Conservation (phyloP, 2,329 filamentous ascomycete species). For the Rugonectria rugulosa region DNA sequence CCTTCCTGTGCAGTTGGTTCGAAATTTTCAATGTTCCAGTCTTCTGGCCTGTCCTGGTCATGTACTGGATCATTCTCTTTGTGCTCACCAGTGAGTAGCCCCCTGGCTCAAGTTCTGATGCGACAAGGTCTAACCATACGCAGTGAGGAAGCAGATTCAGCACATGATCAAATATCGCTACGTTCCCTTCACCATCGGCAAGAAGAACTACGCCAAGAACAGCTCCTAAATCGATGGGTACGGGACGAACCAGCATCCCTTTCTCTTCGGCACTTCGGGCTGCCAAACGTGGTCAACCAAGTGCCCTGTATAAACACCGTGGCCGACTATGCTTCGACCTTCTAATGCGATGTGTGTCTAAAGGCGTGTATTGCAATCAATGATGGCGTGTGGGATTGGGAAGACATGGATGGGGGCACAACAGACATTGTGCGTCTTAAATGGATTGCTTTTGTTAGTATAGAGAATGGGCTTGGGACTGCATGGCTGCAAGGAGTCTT, state of each 20-base stretch:
- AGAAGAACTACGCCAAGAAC: slow-evolving; percentile 78
- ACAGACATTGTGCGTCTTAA: slow-evolving; percentile 2
- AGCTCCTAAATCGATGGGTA: slow-evolving; percentile 50
- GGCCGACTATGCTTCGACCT: slow-evolving; percentile 33
- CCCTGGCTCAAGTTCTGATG: neutral
- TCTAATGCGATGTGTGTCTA: slow-evolving; percentile 37
- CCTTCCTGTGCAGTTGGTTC: slow-evolving; percentile 91
- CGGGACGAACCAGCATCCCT: slow-evolving; percentile 7
- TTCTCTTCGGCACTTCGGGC: slow-evolving; percentile 32
- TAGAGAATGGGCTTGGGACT: slow-evolving; percentile 34
- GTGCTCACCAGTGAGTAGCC: slow-evolving; percentile 85
- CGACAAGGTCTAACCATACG: slow-evolving; percentile 6
- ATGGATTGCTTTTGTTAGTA: slow-evolving; percentile 15
- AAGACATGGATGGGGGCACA: slow-evolving; percentile 26
- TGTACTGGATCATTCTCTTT: slow-evolving; percentile 99
- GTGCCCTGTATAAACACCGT: slow-evolving; percentile 39
- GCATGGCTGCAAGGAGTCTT: slow-evolving; percentile 23
- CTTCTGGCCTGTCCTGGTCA: slow-evolving; percentile 97
- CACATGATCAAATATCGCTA: slow-evolving; percentile 99
- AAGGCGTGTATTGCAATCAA: slow-evolving; percentile 34
- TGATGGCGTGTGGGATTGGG: slow-evolving; percentile 25
- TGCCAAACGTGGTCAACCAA: slow-evolving; percentile 18
- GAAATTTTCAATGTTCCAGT: slow-evolving; percentile 95
- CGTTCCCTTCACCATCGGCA: slow-evolving; percentile 91
- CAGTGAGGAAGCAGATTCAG: slow-evolving; percentile 99